These are phyloP conservation scores for Emydomyces testavorans DNA, from an alignment of 2,329 filamentous ascomycete genomes.

Conservation along the genomic window DNA sequence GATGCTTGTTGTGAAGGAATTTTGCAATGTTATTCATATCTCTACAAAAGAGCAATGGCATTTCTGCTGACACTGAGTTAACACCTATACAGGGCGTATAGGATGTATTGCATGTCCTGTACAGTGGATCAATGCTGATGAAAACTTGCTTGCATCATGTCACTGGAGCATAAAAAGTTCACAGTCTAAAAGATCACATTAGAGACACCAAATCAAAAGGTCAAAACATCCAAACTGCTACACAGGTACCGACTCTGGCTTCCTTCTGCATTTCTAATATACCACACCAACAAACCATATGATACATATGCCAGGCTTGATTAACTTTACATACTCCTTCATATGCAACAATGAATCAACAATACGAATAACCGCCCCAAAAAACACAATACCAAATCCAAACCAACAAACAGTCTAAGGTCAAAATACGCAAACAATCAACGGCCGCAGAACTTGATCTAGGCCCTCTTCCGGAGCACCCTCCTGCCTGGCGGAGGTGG, in stretches of 20 bases:
- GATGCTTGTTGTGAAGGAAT: neutral
- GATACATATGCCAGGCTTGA: neutral
- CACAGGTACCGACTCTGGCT: neutral
- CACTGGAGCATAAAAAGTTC: too few relatives aligned
- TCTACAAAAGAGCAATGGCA: too few relatives aligned
- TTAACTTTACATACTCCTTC: neutral
- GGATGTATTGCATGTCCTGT: too few relatives aligned
- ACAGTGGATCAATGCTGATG: too few relatives aligned
- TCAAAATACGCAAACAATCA: neutral
- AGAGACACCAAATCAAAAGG: neutral
- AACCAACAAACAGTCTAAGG: neutral
- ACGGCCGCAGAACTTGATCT: constrained; percentile 9
- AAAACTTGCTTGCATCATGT: too few relatives aligned
- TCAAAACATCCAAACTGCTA: too few relatives aligned
- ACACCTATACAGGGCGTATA: too few relatives aligned
- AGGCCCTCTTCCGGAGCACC: constrained; percentile 33
- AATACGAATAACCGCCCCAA: neutral
- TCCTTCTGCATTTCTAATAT: neutral
- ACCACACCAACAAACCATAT: neutral
- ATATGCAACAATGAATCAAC: neutral
- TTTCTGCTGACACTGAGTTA: too few relatives aligned
- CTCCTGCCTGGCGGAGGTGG: constrained; percentile 27
- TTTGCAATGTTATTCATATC: too few relatives aligned
- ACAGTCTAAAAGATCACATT: too few relatives aligned
- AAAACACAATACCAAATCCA: neutral